Conservation (phyloP, 805 yeast genomes). For the Priceomyces carsonii region DNA sequence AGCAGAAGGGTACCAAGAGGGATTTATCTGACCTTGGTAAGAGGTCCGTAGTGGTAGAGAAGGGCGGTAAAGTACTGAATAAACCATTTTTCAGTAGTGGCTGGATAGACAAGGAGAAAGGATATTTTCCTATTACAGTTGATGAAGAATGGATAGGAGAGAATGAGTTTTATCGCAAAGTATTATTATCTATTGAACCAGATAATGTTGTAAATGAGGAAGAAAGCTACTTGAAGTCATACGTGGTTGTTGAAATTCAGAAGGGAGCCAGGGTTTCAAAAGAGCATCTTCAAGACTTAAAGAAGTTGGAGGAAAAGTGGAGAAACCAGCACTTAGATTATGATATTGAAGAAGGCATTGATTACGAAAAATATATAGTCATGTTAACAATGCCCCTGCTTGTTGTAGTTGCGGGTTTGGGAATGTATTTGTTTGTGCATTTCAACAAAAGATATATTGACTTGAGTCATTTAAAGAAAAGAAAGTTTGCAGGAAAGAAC, state of each 20-base stretch:
- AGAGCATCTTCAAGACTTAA: constrained; percentile 45
- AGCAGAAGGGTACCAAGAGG: constrained; percentile 59
- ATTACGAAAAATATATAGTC: constrained; percentile 59
- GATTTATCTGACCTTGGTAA: constrained; percentile 25
- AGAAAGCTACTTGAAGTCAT: constrained; percentile 49
- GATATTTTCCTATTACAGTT: constrained; percentile 63
- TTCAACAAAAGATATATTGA: constrained; percentile 49
- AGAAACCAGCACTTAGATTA: constrained; percentile 18
- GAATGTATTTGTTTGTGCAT: constrained; percentile 64
- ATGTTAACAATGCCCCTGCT: constrained; percentile 69
- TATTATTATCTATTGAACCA: constrained; percentile 74
- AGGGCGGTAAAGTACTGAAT: constrained; percentile 34
- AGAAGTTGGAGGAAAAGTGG: constrained; percentile 33
- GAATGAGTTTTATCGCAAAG: constrained; percentile 52
- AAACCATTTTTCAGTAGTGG: constrained; percentile 66
- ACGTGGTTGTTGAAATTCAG: constrained; percentile 45
- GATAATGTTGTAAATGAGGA: constrained; percentile 65
- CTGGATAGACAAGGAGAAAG: constrained; percentile 65
- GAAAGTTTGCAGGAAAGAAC: constrained; percentile 25
- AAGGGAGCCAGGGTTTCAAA: constrained; percentile 57
- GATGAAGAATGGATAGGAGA: constrained; percentile 60
- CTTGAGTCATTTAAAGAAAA: constrained; percentile 37
- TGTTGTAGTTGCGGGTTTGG: constrained; percentile 58
- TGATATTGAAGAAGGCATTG: constrained; percentile 44
- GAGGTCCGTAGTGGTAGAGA: constrained; percentile 36